Base-by-base conservation (phyloP, 106 monocot genomes). In the Allium sativum region DNA sequence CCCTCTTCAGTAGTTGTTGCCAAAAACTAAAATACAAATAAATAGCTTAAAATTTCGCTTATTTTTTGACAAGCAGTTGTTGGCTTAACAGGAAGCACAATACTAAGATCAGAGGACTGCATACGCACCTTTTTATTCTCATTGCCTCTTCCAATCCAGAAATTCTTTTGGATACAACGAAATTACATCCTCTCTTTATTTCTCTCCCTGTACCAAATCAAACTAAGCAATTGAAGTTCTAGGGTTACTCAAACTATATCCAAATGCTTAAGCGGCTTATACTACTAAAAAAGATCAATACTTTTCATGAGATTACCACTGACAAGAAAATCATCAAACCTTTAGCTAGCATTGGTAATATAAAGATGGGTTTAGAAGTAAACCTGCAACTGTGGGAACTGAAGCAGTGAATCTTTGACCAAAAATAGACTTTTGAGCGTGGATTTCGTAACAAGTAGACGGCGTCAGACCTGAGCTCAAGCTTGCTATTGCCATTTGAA, bases 91-190 rank as follows among this genome's bases (percentile, higher is more conserved):
- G 4, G 6, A 50, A 15, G 8, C 15, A 6, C 48, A 50, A 11
- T 50, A 50, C 13, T 15, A 0, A 50, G 15, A 50, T 15, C 48
- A 50, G 15, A 3, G 15, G 15, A 58, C 15, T 43, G 6, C 60
- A 60, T 44, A 43, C 14, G 15, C 71, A 88, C 92, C 82, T 81
- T 61, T 65, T 73, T 44, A 92, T 80, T 69, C 78, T 40, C 78
- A 79, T 78, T 41, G 83, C 76, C 74, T 92, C 92, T 22, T 84
- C 92, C 74, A 88, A 65, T n/a, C 79, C 78, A 20, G 79, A 78
- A 21, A 81, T 20, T 53, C 52, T 86, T 77, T 70, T 84, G 21
- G 84, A 69, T 65, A 70, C 21, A 48, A 88, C 60, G 44, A 74
- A 52, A 22, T 54, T 65, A 57, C 43, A 19, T 47, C 64, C 75